phyloP scores from a whole-genome alignment of 768 basidiomycete species.

The Coprinopsis marcescibilis region DNA sequence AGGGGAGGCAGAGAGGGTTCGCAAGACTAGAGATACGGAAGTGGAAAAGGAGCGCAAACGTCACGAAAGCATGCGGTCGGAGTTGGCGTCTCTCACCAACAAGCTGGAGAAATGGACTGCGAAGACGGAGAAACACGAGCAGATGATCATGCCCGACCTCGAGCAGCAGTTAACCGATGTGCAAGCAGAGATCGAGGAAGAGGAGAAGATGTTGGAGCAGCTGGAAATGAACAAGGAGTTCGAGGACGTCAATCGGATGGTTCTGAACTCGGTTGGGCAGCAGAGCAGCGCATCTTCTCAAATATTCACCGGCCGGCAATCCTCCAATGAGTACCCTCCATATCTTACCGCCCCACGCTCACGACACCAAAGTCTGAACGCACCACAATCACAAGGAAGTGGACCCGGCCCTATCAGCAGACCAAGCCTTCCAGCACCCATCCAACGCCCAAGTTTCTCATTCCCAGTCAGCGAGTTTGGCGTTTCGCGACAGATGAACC shows the following conservation, averaged over 20 bases:
- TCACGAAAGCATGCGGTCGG: slow-evolving; percentile 50
- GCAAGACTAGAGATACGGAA: slow-evolving; percentile 28
- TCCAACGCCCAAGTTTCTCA: slow-evolving; percentile 4
- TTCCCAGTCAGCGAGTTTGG: neutral
- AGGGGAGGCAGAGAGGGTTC: slow-evolving; percentile 41
- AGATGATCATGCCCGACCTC: slow-evolving; percentile 52
- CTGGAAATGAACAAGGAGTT: slow-evolving; percentile 12
- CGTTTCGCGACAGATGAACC: neutral
- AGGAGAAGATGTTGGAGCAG: slow-evolving; percentile 19
- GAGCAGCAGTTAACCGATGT: slow-evolving; percentile 60
- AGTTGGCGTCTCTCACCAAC: slow-evolving; percentile 49
- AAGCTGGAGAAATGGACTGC: slow-evolving; percentile 62
- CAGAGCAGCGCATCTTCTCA: too few relatives aligned
- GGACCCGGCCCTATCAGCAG: slow-evolving; percentile 4
- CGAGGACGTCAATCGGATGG: slow-evolving; percentile 19
- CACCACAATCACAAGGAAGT: neutral
- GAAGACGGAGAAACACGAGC: slow-evolving; percentile 66
- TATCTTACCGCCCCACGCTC: neutral
- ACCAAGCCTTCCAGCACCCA: slow-evolving; percentile 1
- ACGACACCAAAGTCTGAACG: neutral
- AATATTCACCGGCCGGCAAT: neutral
- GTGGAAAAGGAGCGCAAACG: slow-evolving; percentile 48
- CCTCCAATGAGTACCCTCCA: neutral
- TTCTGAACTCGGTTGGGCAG: slow-evolving; percentile 10
- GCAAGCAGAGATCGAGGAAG: slow-evolving; percentile 39